Evolutionary conservation across 805 yeast species (phyloP), one percentile per base, ranked within the genome.

Genomic region (Candida nemodendra): DNA sequence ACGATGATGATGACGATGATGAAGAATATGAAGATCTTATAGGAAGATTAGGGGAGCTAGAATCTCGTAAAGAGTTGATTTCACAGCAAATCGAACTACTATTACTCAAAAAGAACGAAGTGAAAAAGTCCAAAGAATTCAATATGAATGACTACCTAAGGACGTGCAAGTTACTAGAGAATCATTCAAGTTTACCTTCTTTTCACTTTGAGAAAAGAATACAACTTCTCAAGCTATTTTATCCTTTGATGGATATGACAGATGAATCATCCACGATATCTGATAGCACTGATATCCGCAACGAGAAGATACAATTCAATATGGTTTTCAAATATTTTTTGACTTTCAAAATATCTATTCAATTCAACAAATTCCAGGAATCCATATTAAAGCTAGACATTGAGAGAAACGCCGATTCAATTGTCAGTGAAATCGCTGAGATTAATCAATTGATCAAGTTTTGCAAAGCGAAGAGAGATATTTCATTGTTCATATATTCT

Each of bases 111-210:
- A 38, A 38, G 11, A 13, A 26, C 6, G 38, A 30, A 4, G 5
- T 25, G 6, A 22, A 30, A 9, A 28, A 32, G 7, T 35, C 32
- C 6, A 19, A 39, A 15, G 32, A 27, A 4, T 53, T 54, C 41
- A 37, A 43, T 8, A 9, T 48, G 34, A 50, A 48, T 5, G 36
- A 18, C 2, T 56, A 53, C 30, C 24, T 50, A 5, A 30, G 41
- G 17, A 34, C 56, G 8, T 29, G 44, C 19, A 36, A 46, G 13
- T 14, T 54, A 6, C 22, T 54, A 1, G 38, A 47, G 21, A 30
- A 38, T 6, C 48, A 54, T 30, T 53, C 62, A 4, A 50, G 45
- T 19, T 39, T 61, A 11, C 66, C 66, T 1, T 50, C 59, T 1
- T 26, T 56, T 4, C 56, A 62, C 37, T 50, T 62, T 36, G 44